Evolutionary conservation across 2,329 filamentous ascomycete species (phyloP), one percentile per base, ranked within the genome.

Genomic region (Diaporthe aspalathi): DNA sequence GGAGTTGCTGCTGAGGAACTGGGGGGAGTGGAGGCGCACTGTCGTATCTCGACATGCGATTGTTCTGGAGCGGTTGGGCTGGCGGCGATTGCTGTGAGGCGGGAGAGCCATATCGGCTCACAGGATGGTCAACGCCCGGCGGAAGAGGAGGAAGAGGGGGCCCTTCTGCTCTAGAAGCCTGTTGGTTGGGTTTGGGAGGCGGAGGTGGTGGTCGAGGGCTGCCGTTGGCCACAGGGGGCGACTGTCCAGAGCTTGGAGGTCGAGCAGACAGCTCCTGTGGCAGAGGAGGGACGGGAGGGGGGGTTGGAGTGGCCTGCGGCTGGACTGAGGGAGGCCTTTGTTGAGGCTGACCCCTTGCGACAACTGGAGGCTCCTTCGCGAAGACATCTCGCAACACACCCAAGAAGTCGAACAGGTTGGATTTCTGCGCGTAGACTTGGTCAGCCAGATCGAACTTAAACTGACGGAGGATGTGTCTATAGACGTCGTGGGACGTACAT

Each of bases 311-410:
- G 12, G 63, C 73, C 11, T 78, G 83, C 43, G 72, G 77, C 57
- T 79, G 80, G 27, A 81, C 79, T n/a, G 81, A 77, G 17, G 80
- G 80, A 29, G 81, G 76, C 50, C 81, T 80, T 66, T 74, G 81
- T 79, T 63, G 60, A 2, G 86, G 84, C 76, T 87, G 86, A 74
- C 90, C 90, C 75, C 90, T 91, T 43, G 94, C 90, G 72, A 96
- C 90, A 5, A 98, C 93, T 0, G 96, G 96, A 11, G 96, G 96
- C 77, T 99, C 96, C 82, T 97, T 97, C 47, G 94, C 92, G 79
- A 99, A 99, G 27, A 98, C 87, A 68, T 96, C 94, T 75, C 92
- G 89, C 4, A 99, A 83, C 35, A 97, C 92, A 20, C 89, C 90
- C 2, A 98, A 83, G 70, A 98, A 94, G 78, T 97, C 94, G 52